Evolutionary conservation across 2,329 filamentous ascomycete genomes (phyloP), one percentile per base, ranked within the genome.

Genomic region (Exophiala calicioides): DNA sequence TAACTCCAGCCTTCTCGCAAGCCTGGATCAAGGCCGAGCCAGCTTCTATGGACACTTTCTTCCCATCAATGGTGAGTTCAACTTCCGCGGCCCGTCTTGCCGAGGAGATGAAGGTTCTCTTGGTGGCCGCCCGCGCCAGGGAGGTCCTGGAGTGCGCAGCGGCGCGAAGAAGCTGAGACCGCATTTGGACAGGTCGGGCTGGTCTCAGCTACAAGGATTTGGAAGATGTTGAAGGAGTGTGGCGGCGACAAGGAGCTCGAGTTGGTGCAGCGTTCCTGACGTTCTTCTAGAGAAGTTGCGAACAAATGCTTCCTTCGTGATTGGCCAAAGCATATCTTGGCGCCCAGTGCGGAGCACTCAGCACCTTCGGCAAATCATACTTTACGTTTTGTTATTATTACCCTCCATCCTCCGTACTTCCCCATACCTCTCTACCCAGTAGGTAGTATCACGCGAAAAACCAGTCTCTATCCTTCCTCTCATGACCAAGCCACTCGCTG

Each of bases 41-140:
- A 73, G 91, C 91, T 87, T 96, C 90, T 69, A 98, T 90, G 55
- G 90, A 95, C 46, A 98, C 86, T 75, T 96, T 95, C 79, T 95
- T 95, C 68, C 91, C 93, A 82, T 98, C 91, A 78, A 96, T 83
- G 66, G 91, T 98, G 71, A 98, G 82, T 80, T 96, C 90, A 66
- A 98, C 90, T 78, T 97, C 90, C 62, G 90, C 91, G 62, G 81
- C 81, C 70, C 89, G 82, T 72, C 80, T 81, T 65, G 80, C 73
- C 60, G 88, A 90, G 63, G 85, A 86, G 72, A 86, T 81, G 77
- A 98, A 95, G 64, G 86, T 76, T 74, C 90, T n/a, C n/a, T n/a
- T 84, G 69, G 82, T 78, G 72, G 80, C 80, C 68, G 75, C 75
- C 68, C 71, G 66, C 63, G 71, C 69, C 59, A 73, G 65, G 59